Base-by-base conservation (phyloP, 2,329 filamentous ascomycete species). In the Verticillium nubilum region DNA sequence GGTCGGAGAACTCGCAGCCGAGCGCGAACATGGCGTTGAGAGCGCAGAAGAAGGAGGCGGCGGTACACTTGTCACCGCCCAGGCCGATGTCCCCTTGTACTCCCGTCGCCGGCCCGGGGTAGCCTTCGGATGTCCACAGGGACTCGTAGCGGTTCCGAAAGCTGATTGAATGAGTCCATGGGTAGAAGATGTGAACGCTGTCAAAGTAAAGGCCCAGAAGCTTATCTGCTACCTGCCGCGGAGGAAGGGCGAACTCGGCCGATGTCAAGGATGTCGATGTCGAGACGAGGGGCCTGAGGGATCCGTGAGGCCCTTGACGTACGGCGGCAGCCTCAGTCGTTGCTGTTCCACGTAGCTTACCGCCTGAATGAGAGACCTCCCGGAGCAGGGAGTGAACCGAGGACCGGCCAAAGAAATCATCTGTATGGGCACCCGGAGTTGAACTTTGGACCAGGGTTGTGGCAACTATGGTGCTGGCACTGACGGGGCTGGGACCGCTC, bases 21-120 rank as follows among this genome's bases (percentile, higher is more conserved):
- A 57, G 56, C 15, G 56, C 56, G 26, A 57, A 57, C 37, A 57
- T 57, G 26, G 56, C 56, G 25, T 57, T 57, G 25, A 57, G 35
- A 10, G 56, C 56, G 25, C 56, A 57, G 27, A 28, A 57, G 26
- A 50, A 57, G 56, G 25, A 13, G 6, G n/a, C 10, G 10, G 25
- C 13, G 23, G 56, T 35, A 52, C 56, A 57, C 25, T 50, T 54
- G 52, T 54, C 52, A 13, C 52, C 52, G 13, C 52, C 52, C 15
- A 54, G 52, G 25, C 52, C 52, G 13, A 54, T 54, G 27, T 54
- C 52, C 7, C 52, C 29, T 12, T n/a, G 37, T 15, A 7, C 37
- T 5, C 19, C 5, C 15, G 37, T 47, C 19, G 37, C 5, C 15
- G 15, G 37, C 6, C 37, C 37, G 5, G 15, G 37, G 19, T 47